Base-by-base conservation (phyloP, 495 filamentous ascomycete species). In the Podospora appendiculata region DNA sequence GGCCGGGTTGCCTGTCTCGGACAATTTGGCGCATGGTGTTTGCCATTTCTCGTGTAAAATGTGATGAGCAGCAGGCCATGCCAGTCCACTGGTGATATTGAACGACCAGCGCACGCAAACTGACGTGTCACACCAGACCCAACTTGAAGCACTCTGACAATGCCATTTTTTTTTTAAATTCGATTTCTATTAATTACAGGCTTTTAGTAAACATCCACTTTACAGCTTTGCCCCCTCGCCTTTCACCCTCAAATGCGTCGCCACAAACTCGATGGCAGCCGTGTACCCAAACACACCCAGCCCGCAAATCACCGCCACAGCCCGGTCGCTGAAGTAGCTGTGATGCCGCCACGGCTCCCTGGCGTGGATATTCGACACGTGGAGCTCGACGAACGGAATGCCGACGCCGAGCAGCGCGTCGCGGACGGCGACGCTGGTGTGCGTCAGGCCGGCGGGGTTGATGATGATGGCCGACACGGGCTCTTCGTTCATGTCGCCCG, bases 351-450 rank as follows among this genome's bases (percentile, higher is more conserved):
- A 88, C 8, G 72, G 55, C 70, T 87, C 84, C 10, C 85, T 63
- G 46, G 76, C 76, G 65, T 89, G 82, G 8, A 87, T 75, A 65
- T 88, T 88, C 41, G 67, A 81, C 47, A 86, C 76, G 65, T 89
- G 85, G 12, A 86, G 58, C 71, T 89, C 86, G 36, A 89, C 74
- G 53, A 88, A 88, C 0, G 85, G 84, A 19, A 86, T 81, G 8
- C 60, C 67, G 0, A 87, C 80, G 11, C 77, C 82, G 7, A 81
- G 56, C 48, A 88, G 62, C 7, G 86, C 83, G 65, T 89, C 86
- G 4, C 85, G 74, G 25, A 88, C 73, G 0, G 81, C 82, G 1
- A 89, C 77, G 48, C 75, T 80, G 6, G 81, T 85, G 63, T 88
- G 86, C 6, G 84, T 87, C 58, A 81, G 79, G 0, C 77, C 85